These are phyloP conservation scores for Salicornia ramosissima DNA, from an alignment of 148 eudicot genomes.

Conservation along the genomic window DNA sequence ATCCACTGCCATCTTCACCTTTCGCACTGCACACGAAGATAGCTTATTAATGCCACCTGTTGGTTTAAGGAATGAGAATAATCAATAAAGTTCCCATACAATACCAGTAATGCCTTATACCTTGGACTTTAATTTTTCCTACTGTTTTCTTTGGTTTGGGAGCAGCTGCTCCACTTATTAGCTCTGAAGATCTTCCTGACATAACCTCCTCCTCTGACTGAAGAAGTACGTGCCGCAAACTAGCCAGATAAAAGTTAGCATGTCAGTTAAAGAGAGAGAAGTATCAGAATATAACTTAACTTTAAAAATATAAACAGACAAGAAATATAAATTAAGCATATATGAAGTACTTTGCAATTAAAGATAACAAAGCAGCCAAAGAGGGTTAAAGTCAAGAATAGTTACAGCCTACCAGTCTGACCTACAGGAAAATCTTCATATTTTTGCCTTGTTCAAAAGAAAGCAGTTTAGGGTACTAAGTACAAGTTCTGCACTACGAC, in stretches of 20 bases:
- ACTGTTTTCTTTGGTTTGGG: slow-evolving; percentile 51
- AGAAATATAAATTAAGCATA: neutral
- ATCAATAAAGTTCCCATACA: neutral
- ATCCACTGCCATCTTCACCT: slow-evolving; percentile 59
- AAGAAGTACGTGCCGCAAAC: slow-evolving; percentile 52
- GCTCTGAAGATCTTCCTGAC: slow-evolving; percentile 39
- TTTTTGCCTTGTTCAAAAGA: slow-evolving; percentile 1
- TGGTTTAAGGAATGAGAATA: neutral
- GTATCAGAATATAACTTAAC: neutral
- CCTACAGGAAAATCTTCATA: neutral
- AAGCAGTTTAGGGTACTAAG: too few species aligned
- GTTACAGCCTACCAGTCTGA: slow-evolving; percentile 7
- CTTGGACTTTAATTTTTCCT: slow-evolving; percentile 72
- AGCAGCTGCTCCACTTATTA: slow-evolving; percentile 45
- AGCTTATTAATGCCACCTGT: neutral
- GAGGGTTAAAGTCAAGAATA: neutral
- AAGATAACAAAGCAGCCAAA: neutral
- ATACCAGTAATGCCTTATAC: slow-evolving; percentile 25
- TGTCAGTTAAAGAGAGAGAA: neutral
- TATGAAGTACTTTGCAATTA: neutral
- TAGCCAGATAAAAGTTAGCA: slow-evolving; percentile 18
- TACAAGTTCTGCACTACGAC: too few species aligned
- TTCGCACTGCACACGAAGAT: slow-evolving; percentile 44
- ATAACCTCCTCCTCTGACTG: slow-evolving; percentile 67
- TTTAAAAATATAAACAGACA: neutral